Conservation (phyloP, 768 basidiomycete species). For the Phaffia australis region DNA sequence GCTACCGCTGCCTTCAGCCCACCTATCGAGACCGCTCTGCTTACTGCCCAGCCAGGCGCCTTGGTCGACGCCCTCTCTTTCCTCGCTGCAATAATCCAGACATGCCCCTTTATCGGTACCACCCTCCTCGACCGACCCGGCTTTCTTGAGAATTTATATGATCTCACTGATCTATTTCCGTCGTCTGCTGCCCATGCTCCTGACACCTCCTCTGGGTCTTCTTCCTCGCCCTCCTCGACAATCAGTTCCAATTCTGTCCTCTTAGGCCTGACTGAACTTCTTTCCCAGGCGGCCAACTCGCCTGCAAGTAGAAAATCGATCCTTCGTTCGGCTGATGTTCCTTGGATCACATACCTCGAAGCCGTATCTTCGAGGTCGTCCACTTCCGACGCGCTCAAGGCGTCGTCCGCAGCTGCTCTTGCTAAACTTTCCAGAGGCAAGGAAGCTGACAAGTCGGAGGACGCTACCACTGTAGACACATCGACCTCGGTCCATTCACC, state of each 20-base stretch:
- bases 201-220: background rate
- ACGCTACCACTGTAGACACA: conserved; percentile 5
- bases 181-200: background rate
- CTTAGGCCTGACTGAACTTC: conserved; percentile 57
- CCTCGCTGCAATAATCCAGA: conserved; percentile 68
- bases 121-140: conserved; percentile 56
- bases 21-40: no score
- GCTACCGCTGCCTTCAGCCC: no score
- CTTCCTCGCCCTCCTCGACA: background rate
- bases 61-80: conserved; percentile 48
- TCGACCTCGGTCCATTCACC: no score
- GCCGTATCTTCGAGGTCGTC: conserved; percentile 45
- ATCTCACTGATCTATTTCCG: conserved; percentile 52
- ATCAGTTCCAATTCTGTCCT: conserved; percentile 46
- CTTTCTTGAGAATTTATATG: conserved; percentile 53
- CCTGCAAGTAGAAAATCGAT: conserved; percentile 53
- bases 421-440: conserved; percentile 59
- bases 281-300: conserved; percentile 65
- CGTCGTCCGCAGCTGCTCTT: conserved; percentile 59
- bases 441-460: conserved; percentile 31
- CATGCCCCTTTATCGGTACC: conserved; percentile 60
- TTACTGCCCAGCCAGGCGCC: background rate
- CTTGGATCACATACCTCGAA: conserved; percentile 54
- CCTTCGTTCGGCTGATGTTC: conserved; percentile 46
- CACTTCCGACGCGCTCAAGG: conserved; percentile 45